Base-by-base conservation (phyloP, 192 early-diverging fungal genomes). In the Mortierella claussenii region DNA sequence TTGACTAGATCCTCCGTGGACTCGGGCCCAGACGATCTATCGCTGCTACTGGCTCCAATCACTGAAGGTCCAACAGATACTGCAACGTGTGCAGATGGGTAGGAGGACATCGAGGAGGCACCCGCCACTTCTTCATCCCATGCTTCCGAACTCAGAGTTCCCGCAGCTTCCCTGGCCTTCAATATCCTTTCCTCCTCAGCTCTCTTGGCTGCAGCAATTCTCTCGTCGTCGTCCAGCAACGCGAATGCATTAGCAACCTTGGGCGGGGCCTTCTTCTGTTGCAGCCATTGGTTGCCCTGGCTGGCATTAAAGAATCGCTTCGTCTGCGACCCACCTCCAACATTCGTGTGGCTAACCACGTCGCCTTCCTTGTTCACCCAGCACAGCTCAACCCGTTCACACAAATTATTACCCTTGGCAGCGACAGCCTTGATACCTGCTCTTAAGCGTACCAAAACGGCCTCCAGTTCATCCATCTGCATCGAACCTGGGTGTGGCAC, bases 281-380 rank as follows among this genome's bases (percentile, higher is more conserved):
- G 42, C 30, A 45, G 4, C 63, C 60, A 24, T 13, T 67, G 52
- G 18, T 57, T 65, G 2, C 59, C 51, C 1, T 44, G 49, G 34
- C 36, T 31, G 5, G 58, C 58, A 45, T 51, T 76, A 13, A 76
- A 76, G 43, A 76, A 76, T 24, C 53, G 50, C 26, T 61, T 60
- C 15, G 71, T 28, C 34, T 76, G 73, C 18, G 57, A 55, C 37
- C 64, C 56, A 11, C 57, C 34, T 11, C 73, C 65, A 33, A 76
- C 40, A 33, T 62, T 76, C 8, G 68, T 81, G 10, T 76, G 79
- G 65, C 85, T 83, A 6, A 80, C 76, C 0, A 88, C 69, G 31
- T 85, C 79, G 23, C 69, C 83, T 26, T 84, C 75, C 18, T 78
- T 63, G 47, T 88, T 86, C 10, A 88, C 79, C 87, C 87, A 88